Base-by-base conservation (phyloP, 2,329 filamentous ascomycete species). In the Clonostachys rosea region DNA sequence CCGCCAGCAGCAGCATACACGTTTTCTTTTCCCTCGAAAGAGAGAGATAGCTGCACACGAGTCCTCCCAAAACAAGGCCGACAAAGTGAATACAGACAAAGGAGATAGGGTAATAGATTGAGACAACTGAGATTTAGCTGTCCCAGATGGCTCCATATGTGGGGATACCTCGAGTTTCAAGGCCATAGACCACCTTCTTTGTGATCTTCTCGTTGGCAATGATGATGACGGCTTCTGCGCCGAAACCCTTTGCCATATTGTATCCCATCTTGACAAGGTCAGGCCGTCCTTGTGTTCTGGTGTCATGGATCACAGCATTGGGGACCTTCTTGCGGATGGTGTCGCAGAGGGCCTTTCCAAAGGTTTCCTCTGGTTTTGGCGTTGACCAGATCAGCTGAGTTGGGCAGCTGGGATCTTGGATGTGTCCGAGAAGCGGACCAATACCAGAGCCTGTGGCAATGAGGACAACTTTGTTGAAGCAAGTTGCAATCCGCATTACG, bases 61-160 rank as follows among this genome's bases (percentile, higher is more conserved):
- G 11, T 30, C 24, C 24, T 30, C 24, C 24, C 39, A 40, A 40
- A 8, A 39, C 10, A n/a, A 44, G 16, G 33, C 12, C 16, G 33
- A n/a, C 10, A n/a, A 13, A 34, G 11, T 33, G 34, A 18, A 45
- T 37, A 45, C 13, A 13, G 17, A 45, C 17, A 33, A 46, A 46
- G 24, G 24, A 46, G 18, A 12, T n/a, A 33, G 41, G 18, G 12
- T 20, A 11, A 39, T 12, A 17, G n/a, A 45, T 13, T 16, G 39
- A 39, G 86, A 4, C 78, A 79, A 3, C 86, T 75, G 43, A 86
- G 64, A 16, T 44, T 47, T 35, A 60, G 33, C 56, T 58, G 47
- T 89, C 86, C 65, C 83, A 89, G 53, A 89, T 85, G 3, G 85
- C 81, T 3, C 85, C 86, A 65, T 78, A 88, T 5, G 83, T 83